Base-by-base conservation (phyloP, 306 rosid species). In the Sechiopsis laciniata region DNA sequence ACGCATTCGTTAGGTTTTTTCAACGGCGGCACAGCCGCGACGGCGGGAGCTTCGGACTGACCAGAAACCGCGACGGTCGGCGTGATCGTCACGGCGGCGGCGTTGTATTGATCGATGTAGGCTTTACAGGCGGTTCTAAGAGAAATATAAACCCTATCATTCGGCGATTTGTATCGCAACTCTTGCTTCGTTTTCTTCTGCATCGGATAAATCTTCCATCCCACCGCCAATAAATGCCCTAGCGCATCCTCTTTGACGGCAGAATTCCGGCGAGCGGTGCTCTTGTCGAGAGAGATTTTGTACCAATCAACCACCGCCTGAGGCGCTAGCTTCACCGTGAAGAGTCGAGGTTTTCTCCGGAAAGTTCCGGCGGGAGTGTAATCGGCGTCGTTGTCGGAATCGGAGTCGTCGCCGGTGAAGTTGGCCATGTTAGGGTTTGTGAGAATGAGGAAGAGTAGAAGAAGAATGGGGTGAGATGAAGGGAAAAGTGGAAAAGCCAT, bases 81-180 rank as follows among this genome's bases (percentile, higher is more conserved):
- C n/a, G 3, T 7, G 8, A 16, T 1, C 50, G 50, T 12, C 74
- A 3, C n/a, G 20, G 50, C 16, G 56, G 45, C 10, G 42, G 45
- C 22, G 0, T 53, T 76, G 16, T 78, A 80, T 0, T 78, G 78
- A 3, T 83, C 66, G 0, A 87, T 80, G 17, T 74, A 84, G 19
- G 56, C 68, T 50, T 82, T 45, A 71, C 96, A 91, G 0, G 97
- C 96, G 1, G 60, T 66, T 55, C 80, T 77, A 3, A 91, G 96
- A 26, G 91, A 82, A 59, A 54, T 66, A 68, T 76, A 77, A 10
- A 52, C 55, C 64, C 71, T 89, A 8, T 88, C 90, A 17, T 8
- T 70, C 0, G 96, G 91, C 5, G 87, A 80, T 19, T 65, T 60
- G 62, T 87, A 91, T 21, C 97, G 89, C 52, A 91, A 3, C 79